Conservation (phyloP, 2,329 filamentous ascomycete genomes). For the Neofusicoccum laricinum region DNA sequence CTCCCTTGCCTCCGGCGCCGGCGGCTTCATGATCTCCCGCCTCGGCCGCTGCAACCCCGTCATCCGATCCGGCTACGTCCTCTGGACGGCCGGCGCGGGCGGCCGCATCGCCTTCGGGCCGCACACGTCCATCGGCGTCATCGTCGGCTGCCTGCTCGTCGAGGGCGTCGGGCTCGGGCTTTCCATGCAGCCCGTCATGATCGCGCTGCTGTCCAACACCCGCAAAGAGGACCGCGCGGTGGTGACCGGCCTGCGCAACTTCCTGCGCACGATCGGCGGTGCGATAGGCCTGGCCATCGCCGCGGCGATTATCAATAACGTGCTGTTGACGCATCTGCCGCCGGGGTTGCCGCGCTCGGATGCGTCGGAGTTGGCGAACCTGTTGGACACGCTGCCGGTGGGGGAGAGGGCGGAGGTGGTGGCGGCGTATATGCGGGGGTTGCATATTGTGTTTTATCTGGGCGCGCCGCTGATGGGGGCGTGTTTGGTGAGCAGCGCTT, state of each 20-base stretch:
- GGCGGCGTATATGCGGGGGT: neutral
- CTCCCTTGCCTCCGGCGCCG: slow-evolving; percentile 44
- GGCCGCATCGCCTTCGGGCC: slow-evolving; percentile 51
- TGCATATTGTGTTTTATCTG: neutral
- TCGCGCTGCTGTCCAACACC: slow-evolving; percentile 53
- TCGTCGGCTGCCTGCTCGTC: slow-evolving; percentile 36
- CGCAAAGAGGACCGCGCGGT: slow-evolving; percentile 58
- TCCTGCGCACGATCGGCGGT: slow-evolving; percentile 59
- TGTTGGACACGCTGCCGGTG: neutral
- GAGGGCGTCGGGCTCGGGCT: slow-evolving; percentile 54
- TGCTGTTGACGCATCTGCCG: slow-evolving; percentile 28
- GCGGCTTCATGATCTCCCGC: slow-evolving; percentile 57
- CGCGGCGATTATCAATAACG: slow-evolving; percentile 42
- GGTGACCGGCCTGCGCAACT: slow-evolving; percentile 61
- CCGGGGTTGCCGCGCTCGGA: neutral
- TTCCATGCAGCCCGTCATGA: slow-evolving; percentile 52
- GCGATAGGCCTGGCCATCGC: slow-evolving; percentile 57
- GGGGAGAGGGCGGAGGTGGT: neutral
- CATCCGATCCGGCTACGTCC: slow-evolving; percentile 50
- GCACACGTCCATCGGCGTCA: slow-evolving; percentile 48
- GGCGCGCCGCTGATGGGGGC: slow-evolving; percentile 1
- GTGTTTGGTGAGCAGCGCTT: slow-evolving; percentile 1
- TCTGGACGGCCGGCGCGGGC: slow-evolving; percentile 54
- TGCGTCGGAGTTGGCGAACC: neutral
- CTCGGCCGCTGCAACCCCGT: slow-evolving; percentile 35